A percentile compares a stretch with the other conserved stretches of the same genome.
These are phyloP conservation scores for Rhodotorula glutinis DNA, from an alignment of 1,284 basidiomycete species.

Conservation along the genomic window DNA sequence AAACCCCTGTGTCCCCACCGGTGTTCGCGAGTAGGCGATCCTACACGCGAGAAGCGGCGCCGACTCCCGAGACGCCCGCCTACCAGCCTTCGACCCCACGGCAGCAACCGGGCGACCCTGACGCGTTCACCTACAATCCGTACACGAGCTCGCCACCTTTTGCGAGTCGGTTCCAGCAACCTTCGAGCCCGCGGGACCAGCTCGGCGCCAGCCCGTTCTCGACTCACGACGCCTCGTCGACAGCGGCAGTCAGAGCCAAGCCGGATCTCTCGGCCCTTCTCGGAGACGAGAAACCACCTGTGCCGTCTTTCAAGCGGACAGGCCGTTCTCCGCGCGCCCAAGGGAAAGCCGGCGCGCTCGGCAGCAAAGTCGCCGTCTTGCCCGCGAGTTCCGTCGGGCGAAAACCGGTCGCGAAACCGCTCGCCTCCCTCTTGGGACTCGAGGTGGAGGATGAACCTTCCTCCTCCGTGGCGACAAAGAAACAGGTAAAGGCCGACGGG, in stretches of 20 bases:
- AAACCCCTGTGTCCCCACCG: neutral
- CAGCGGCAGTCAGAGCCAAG: neutral
- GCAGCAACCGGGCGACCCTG: slow-evolving; percentile 5
- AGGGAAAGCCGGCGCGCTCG: neutral
- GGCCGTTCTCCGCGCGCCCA: slow-evolving; percentile 1
- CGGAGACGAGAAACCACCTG: slow-evolving; percentile 28
- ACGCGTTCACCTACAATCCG: slow-evolving; percentile 5
- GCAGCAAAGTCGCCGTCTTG: slow-evolving; percentile 25
- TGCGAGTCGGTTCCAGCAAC: neutral
- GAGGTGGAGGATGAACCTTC: slow-evolving; percentile 10
- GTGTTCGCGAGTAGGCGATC: neutral
- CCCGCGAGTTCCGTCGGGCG: slow-evolving; percentile 25
- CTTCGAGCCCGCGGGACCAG: neutral
- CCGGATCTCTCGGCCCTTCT: slow-evolving; percentile 27
- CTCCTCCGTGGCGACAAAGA: neutral
- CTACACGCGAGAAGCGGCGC: slow-evolving; percentile 26
- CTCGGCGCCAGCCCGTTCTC: neutral
- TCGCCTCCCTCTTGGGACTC: slow-evolving; percentile 33
- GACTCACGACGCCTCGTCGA: no score
- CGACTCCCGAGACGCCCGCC: slow-evolving; percentile 31
- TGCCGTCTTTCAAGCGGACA: slow-evolving; percentile 15
- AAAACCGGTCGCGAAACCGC: slow-evolving; percentile 24
- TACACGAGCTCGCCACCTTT: slow-evolving; percentile 16
- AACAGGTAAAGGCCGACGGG: neutral
- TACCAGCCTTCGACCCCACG: neutral